These are phyloP conservation scores for Ophiocordyceps camponoti-rufipedis DNA, from an alignment of 2,329 filamentous ascomycete genomes.

Conservation along the genomic window DNA sequence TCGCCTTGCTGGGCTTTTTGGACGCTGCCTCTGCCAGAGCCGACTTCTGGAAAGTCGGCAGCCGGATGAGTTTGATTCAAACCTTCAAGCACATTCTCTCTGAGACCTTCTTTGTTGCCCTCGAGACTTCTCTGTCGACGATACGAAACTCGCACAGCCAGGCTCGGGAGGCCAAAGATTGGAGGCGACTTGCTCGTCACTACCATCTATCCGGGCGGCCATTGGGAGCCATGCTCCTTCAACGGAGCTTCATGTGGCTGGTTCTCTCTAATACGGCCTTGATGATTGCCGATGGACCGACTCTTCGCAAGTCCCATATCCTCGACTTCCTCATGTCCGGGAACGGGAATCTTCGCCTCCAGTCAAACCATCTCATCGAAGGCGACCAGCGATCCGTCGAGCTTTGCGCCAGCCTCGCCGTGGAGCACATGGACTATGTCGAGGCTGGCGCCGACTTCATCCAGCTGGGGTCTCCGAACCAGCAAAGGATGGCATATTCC, in stretches of 20 bases:
- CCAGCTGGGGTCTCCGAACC: conserved; percentile 59
- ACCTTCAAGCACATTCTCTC: conserved; percentile 58
- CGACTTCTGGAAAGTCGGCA: conserved; percentile 62
- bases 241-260: conserved; percentile 74
- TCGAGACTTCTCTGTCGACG: conserved; percentile 81
- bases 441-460: conserved; percentile 85
- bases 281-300: conserved; percentile 43
- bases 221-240: conserved; percentile 77
- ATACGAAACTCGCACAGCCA: conserved; percentile 61
- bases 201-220: conserved; percentile 68
- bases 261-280: conserved; percentile 63
- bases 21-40: conserved; percentile 63
- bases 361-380: conserved; percentile 19
- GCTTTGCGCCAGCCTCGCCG: conserved; percentile 51
- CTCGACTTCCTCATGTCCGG: conserved; percentile 55
- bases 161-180: conserved; percentile 54
- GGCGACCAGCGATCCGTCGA: conserved; percentile 39
- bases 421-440: conserved; percentile 69
- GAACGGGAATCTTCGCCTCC: conserved; percentile 23
- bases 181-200: conserved; percentile 71
- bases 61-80: conserved; percentile 56
- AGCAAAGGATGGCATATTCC: conserved; percentile 70
- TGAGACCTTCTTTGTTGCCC: conserved; percentile 65
- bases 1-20: conserved; percentile 81
- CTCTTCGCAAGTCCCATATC: conserved; percentile 43